phyloP scores from a whole-genome alignment of 768 basidiomycete species.

The Russula emetica region DNA sequence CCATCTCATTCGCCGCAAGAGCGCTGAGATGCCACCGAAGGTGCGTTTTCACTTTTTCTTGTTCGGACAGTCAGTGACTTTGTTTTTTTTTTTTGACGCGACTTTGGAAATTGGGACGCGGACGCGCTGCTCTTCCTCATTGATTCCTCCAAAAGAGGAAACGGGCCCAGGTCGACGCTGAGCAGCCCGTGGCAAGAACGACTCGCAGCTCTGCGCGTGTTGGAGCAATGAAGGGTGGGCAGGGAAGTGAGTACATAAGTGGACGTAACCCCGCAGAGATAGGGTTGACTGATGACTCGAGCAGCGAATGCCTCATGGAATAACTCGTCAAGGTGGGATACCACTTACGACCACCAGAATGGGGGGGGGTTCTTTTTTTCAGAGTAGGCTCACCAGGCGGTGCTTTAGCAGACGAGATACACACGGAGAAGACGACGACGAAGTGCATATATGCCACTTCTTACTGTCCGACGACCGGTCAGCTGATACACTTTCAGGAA shows the following conservation, averaged over 20 bases:
- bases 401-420: conserved; percentile 1
- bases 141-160: conserved; percentile 51
- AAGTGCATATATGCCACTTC: not conserved
- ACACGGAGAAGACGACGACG: not conserved
- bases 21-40: conserved; percentile 25
- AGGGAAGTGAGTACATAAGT: conserved; percentile 26
- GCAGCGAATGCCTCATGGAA: conserved; percentile 1
- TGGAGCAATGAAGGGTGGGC: conserved; percentile 31
- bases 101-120: not conserved
- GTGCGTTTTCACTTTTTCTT: not conserved
- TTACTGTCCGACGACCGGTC: not conserved
- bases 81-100: not conserved
- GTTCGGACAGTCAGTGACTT: not conserved
- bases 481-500: conserved; percentile 15
- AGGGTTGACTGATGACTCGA: not conserved
- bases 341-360: not conserved
- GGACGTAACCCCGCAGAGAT: not conserved
- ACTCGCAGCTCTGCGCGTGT: conserved; percentile 45
- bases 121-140: conserved; percentile 1
- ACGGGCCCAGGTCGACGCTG: conserved; percentile 41
- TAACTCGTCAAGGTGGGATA: conserved; percentile 6
- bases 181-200: conserved; percentile 41
- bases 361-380: too few relatives aligned
- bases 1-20: conserved; percentile 9
- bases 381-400: not conserved